These are phyloP conservation scores for Biancaea sappan DNA, from an alignment of 306 rosid species.

Conservation along the genomic window DNA sequence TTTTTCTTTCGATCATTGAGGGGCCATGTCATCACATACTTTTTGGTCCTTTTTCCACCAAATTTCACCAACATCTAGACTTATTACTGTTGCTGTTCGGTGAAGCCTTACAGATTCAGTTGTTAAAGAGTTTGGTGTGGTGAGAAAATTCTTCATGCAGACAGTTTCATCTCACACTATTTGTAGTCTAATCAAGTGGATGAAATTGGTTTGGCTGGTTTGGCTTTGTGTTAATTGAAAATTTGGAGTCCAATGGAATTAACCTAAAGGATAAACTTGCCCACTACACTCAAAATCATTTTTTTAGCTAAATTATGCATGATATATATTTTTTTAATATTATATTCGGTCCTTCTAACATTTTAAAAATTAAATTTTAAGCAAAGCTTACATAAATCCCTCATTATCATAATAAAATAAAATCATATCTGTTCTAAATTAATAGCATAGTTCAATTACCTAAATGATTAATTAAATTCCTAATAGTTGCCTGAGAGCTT, in stretches of 20 bases:
- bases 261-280: constrained; percentile 13
- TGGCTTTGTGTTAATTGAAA: neutral
- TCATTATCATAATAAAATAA: too few species aligned
- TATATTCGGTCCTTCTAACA: too few species aligned
- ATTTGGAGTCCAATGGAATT: neutral
- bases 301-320: too few species aligned
- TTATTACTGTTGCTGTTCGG: neutral
- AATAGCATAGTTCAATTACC: too few species aligned
- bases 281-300: neutral
- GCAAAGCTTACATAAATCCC: too few species aligned
- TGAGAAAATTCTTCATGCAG: neutral
- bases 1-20: too few species aligned
- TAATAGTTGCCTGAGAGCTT: too few species aligned
- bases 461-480: too few species aligned
- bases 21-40: neutral
- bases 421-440: too few species aligned
- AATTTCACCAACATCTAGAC: constrained; percentile 31
- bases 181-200: constrained; percentile 16
- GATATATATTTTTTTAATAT: too few species aligned
- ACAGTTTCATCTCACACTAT: constrained; percentile 21
- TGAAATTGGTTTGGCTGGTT: constrained; percentile 25
- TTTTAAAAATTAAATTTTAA: too few species aligned
- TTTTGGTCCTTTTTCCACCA: neutral
- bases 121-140: constrained; percentile 37
- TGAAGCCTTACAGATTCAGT: constrained; percentile 14